phyloP scores from a whole-genome alignment of 2,329 filamentous ascomycete species.

The Colletotrichum cereale region DNA sequence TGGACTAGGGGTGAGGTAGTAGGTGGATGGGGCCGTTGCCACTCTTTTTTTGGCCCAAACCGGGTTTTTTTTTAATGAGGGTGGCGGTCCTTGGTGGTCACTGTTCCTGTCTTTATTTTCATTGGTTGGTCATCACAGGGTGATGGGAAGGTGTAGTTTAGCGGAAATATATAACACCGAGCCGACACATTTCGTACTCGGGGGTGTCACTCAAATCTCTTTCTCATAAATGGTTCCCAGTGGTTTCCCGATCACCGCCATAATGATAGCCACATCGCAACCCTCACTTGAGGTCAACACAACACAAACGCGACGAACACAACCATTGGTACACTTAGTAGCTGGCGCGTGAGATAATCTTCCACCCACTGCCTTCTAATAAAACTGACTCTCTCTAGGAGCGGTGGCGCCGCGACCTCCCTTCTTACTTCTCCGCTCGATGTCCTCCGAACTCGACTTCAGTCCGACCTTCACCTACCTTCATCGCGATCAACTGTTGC shows the following conservation, averaged over 20 bases:
- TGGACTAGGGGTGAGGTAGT: background rate
- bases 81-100: background rate
- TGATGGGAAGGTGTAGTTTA: background rate
- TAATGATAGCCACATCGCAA: background rate
- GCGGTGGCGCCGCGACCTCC: background rate
- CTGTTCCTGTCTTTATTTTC: background rate
- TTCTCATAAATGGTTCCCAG: background rate
- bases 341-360: background rate
- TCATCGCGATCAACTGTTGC: background rate
- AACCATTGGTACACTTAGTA: background rate
- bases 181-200: background rate
- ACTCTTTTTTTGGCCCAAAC: background rate
- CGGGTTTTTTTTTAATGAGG: background rate
- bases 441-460: conserved; percentile 1
- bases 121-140: background rate
- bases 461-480: background rate
- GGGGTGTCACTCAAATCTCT: background rate
- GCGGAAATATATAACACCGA: conserved; percentile 1
- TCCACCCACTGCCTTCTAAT: background rate
- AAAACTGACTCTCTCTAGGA: background rate
- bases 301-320: background rate
- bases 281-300: background rate
- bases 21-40: background rate
- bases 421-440: background rate
- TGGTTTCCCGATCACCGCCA: background rate